A percentile compares a stretch with the other conserved stretches of the same genome.
Evolutionary conservation across 2,329 filamentous ascomycete genomes (phyloP).

Genomic region (Colletotrichum destructivum): DNA sequence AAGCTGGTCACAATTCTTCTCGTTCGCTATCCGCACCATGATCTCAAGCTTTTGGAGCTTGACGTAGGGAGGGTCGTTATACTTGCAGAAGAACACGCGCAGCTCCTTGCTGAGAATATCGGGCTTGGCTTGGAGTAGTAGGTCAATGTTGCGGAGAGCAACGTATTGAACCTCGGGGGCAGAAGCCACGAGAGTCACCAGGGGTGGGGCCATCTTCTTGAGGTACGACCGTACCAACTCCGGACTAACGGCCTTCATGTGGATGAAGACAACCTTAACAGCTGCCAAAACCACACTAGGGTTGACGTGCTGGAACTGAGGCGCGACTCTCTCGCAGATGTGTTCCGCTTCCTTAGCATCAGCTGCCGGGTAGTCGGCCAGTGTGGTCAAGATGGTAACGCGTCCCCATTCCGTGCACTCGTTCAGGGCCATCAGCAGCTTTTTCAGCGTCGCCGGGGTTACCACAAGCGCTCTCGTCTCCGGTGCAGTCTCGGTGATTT

Average conservation of each 20-base stretch:
- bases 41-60: conserved; percentile 99
- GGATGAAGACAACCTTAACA: conserved; percentile 96
- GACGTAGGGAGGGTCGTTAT: conserved; percentile 97
- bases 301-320: conserved; percentile 99
- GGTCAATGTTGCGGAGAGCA: conserved; percentile 94
- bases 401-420: conserved; percentile 99
- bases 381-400: conserved; percentile 90
- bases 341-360: conserved; percentile 98
- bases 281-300: conserved; percentile 97
- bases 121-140: conserved; percentile 94
- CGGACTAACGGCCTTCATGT: conserved; percentile 88
- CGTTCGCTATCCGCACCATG: conserved; percentile 99
- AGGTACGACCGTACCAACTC: conserved; percentile 88
- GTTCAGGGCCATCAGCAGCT: conserved; percentile 95
- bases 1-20: conserved; percentile 95
- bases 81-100: conserved; percentile 99
- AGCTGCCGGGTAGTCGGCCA: conserved; percentile 88
- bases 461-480: conserved; percentile 91
- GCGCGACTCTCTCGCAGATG: conserved; percentile 95
- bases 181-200: conserved; percentile 95
- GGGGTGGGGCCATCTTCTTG: conserved; percentile 97
- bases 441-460: conserved; percentile 88
- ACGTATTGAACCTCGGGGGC: conserved; percentile 98
- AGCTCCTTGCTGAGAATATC: conserved; percentile 98
- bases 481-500: conserved; percentile 91